phyloP scores from a whole-genome alignment of 208 protist genomes.

The Porcisia hertigi region DNA sequence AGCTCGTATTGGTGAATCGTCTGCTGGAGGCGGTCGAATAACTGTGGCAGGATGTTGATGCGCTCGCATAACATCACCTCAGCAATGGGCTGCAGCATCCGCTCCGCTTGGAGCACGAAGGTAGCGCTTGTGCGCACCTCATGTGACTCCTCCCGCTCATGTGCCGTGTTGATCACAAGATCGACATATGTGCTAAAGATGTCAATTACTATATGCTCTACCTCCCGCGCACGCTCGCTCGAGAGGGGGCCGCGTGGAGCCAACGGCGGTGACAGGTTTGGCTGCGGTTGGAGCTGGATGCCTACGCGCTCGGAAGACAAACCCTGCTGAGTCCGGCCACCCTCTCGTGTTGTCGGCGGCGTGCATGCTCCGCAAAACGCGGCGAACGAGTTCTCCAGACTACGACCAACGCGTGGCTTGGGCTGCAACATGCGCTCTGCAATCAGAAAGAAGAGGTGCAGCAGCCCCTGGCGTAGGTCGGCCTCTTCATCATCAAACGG shows the following conservation, averaged over 20 bases:
- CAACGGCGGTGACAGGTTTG: not conserved
- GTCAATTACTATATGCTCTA: constrained; percentile 31
- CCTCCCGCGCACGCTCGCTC: constrained; percentile 20
- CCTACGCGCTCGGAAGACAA: not conserved
- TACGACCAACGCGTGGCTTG: constrained; percentile 12
- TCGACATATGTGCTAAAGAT: constrained; percentile 72
- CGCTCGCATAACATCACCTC: constrained; percentile 81
- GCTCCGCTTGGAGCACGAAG: constrained; percentile 79
- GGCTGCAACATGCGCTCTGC: constrained; percentile 62
- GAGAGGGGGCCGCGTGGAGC: constrained; percentile 29
- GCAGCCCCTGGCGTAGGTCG: constrained; percentile 71
- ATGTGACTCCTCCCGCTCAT: constrained; percentile 65
- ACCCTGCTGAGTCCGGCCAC: not conserved
- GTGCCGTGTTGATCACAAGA: constrained; percentile 68
- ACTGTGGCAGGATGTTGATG: constrained; percentile 50
- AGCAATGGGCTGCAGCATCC: constrained; percentile 72
- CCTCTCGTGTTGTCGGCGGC: constrained; percentile 16
- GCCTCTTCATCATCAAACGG: constrained; percentile 66
- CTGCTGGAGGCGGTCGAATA: constrained; percentile 46
- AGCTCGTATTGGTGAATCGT: constrained; percentile 67
- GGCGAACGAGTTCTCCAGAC: constrained; percentile 16
- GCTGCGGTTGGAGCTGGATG: not conserved
- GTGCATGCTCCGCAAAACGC: constrained; percentile 25
- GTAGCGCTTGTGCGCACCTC: constrained; percentile 67
- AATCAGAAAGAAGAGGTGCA: constrained; percentile 79